These are phyloP conservation scores for Rhizopus microsporus DNA, from an alignment of 371 early-diverging fungal genomes.

Conservation along the genomic window DNA sequence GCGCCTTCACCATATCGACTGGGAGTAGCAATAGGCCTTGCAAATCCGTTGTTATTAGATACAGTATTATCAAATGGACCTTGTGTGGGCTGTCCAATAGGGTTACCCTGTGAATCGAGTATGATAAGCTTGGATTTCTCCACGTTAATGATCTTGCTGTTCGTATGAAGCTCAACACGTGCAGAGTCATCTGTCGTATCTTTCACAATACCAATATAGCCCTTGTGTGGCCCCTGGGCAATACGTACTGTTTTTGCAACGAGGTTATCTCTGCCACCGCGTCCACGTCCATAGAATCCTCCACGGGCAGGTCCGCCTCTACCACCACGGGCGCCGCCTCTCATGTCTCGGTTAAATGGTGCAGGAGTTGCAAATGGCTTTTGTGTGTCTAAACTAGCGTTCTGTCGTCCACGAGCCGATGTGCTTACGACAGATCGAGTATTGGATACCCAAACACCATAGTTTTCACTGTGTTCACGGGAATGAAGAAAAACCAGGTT, in stretches of 20 bases:
- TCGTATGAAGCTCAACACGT: conserved; percentile 95
- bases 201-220: conserved; percentile 96
- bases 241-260: conserved; percentile 89
- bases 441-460: conserved; percentile 69
- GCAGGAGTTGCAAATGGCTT: conserved; percentile 5
- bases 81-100: conserved; percentile 44
- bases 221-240: conserved; percentile 94
- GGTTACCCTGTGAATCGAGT: conserved; percentile 46
- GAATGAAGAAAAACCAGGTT: conserved; percentile 67
- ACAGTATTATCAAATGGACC: conserved; percentile 25
- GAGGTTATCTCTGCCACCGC: conserved; percentile 82
- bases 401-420: conserved; percentile 26
- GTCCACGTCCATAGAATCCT: conserved; percentile 71
- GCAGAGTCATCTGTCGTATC: conserved; percentile 78
- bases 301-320: conserved; percentile 53
- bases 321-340: conserved; percentile 52
- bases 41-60: conserved; percentile 27
- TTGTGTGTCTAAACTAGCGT: neutral
- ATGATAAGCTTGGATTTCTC: conserved; percentile 74
- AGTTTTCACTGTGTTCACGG: conserved; percentile 64
- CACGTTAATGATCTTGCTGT: conserved; percentile 76
- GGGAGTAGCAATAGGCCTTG: conserved; percentile 39
- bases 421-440: conserved; percentile 54
- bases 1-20: conserved; percentile 52
- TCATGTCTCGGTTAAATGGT: conserved; percentile 11